Conservation (phyloP, 1,284 basidiomycete species). For the Vanrija pseudolonga region DNA sequence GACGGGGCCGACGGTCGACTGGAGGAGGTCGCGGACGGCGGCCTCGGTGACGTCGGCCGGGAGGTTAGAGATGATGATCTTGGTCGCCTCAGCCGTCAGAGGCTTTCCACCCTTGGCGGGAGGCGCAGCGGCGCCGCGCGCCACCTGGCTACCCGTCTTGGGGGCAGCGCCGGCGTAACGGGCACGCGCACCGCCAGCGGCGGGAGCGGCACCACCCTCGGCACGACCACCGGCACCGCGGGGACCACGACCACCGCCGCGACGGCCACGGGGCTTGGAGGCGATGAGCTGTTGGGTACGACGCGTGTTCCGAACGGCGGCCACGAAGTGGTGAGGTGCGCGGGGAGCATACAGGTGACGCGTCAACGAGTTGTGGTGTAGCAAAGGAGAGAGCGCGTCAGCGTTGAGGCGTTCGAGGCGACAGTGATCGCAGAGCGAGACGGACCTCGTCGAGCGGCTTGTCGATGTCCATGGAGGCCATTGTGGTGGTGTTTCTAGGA, state of each 20-base stretch:
- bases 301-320: neutral
- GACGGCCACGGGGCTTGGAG: slow-evolving; percentile 51
- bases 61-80: slow-evolving; percentile 95
- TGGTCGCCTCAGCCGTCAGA: slow-evolving; percentile 59
- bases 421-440: slow-evolving; percentile 8
- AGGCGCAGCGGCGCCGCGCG: slow-evolving; percentile 23
- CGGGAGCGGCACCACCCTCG: slow-evolving; percentile 24
- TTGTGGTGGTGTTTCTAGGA: slow-evolving; percentile 17
- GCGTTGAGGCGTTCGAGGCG: neutral
- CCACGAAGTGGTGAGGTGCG: neutral
- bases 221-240: slow-evolving; percentile 50
- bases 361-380: no score
- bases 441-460: slow-evolving; percentile 84
- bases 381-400: neutral
- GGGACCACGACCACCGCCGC: slow-evolving; percentile 52
- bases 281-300: slow-evolving; percentile 63
- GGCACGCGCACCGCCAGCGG: slow-evolving; percentile 53
- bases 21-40: slow-evolving; percentile 92
- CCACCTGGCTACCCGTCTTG: slow-evolving; percentile 14
- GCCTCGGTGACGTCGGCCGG: slow-evolving; percentile 91
- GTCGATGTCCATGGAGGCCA: slow-evolving; percentile 57
- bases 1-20: slow-evolving; percentile 82
- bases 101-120: slow-evolving; percentile 47
- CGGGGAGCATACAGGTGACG: neutral
- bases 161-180: slow-evolving; percentile 43